Conservation (phyloP, 2,329 filamentous ascomycete species). For the Claviceps lovelessii region DNA sequence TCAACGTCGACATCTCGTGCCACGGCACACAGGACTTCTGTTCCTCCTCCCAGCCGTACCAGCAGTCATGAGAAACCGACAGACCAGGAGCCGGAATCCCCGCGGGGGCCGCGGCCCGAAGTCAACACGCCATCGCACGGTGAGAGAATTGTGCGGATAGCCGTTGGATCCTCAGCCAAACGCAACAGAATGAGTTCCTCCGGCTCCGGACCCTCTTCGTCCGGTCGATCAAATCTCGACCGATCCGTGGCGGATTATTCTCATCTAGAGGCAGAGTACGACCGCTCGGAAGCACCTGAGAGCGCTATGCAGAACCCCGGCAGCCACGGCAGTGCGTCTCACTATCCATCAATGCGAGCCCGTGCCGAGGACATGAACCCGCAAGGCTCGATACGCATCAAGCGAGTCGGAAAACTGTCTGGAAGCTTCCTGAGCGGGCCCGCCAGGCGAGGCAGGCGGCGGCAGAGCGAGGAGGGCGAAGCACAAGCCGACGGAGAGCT, state of each 20-base stretch:
- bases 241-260: slow-evolving; percentile 21
- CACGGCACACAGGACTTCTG: slow-evolving; percentile 12
- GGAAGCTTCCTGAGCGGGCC: slow-evolving; percentile 70
- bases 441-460: slow-evolving; percentile 56
- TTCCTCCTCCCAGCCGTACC: slow-evolving; percentile 22
- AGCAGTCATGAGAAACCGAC: slow-evolving; percentile 26
- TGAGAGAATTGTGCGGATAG: slow-evolving; percentile 40
- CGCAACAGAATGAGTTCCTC: slow-evolving; percentile 23
- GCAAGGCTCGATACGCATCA: slow-evolving; percentile 64
- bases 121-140: slow-evolving; percentile 41
- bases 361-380: slow-evolving; percentile 50
- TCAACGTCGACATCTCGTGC: slow-evolving; percentile 36
- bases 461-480: slow-evolving; percentile 50
- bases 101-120: slow-evolving; percentile 23
- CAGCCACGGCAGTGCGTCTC: slow-evolving; percentile 38
- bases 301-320: slow-evolving; percentile 34
- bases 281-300: slow-evolving; percentile 33
- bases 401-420: slow-evolving; percentile 58
- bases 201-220: slow-evolving; percentile 21
- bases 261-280: slow-evolving; percentile 28
- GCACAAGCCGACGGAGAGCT: slow-evolving; percentile 27
- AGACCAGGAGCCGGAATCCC: slow-evolving; percentile 22
- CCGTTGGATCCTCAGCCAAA: slow-evolving; percentile 35
- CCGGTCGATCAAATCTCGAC: slow-evolving; percentile 21
- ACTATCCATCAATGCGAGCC: slow-evolving; percentile 34